phyloP scores from a whole-genome alignment of 352 stramenopile genomes.

The Globisporangium megalacanthum region DNA sequence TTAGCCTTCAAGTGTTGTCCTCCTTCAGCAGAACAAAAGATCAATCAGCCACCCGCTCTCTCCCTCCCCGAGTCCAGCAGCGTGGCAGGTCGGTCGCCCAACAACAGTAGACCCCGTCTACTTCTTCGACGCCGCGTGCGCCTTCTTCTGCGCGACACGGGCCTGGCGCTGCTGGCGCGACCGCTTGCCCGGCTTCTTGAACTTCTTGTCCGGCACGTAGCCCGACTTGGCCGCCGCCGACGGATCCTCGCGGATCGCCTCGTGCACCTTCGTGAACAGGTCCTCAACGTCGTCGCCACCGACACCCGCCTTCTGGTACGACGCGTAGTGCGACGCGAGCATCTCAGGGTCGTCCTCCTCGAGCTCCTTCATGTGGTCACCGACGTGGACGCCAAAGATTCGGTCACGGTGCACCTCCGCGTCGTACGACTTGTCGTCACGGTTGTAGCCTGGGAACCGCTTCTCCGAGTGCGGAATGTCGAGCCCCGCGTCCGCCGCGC shows the following conservation, averaged over 20 bases:
- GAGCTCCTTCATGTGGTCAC: slow-evolving; percentile 99
- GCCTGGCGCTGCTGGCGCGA: slow-evolving; percentile 94
- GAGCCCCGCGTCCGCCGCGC: slow-evolving; percentile 96
- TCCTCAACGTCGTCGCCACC: slow-evolving; percentile 91
- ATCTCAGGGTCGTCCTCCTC: slow-evolving; percentile 99
- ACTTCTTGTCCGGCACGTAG: slow-evolving; percentile 91
- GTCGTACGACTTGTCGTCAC: slow-evolving; percentile 98
- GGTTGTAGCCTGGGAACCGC: slow-evolving; percentile 99
- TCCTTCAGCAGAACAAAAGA: slow-evolving; percentile 1
- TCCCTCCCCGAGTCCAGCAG: too few species aligned
- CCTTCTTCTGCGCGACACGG: slow-evolving; percentile 96
- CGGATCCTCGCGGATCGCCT: slow-evolving; percentile 97
- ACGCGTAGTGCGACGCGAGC: slow-evolving; percentile 96
- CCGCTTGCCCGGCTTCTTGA: slow-evolving; percentile 92
- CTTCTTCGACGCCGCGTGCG: slow-evolving; percentile 65
- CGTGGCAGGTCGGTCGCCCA: not conserved
- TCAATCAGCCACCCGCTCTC: not conserved
- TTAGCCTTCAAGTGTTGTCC: slow-evolving; percentile 17
- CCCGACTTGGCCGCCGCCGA: slow-evolving; percentile 90
- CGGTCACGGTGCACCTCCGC: slow-evolving; percentile 96
- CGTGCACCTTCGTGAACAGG: slow-evolving; percentile 93
- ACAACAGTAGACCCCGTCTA: slow-evolving; percentile 16
- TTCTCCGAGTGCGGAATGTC: slow-evolving; percentile 99
- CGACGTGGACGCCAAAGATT: slow-evolving; percentile 98
- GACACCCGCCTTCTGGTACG: slow-evolving; percentile 93